A percentile compares a stretch with the other conserved stretches of the same genome.
Evolutionary conservation across 768 basidiomycete species (phyloP).

Genomic region (Russula dissimulans): DNA sequence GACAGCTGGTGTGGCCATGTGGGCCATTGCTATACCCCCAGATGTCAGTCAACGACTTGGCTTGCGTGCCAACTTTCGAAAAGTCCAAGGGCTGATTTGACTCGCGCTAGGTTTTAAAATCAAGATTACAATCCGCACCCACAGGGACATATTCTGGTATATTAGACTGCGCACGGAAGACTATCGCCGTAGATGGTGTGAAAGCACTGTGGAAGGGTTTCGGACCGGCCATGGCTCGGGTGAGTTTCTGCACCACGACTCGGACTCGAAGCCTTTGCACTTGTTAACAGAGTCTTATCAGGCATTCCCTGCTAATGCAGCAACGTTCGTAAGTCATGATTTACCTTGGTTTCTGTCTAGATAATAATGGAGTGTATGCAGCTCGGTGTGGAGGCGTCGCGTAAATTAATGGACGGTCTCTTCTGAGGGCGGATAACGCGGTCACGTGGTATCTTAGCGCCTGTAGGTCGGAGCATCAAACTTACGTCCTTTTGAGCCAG

Average conservation of each 20-base stretch:
- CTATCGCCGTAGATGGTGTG: constrained; percentile 82
- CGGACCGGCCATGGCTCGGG: constrained; percentile 92
- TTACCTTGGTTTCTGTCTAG: background rate
- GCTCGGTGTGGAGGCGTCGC: constrained; percentile 88
- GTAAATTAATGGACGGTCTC: constrained; percentile 69
- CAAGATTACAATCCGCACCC: constrained; percentile 92
- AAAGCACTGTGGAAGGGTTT: constrained; percentile 93
- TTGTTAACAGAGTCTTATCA: constrained; percentile 25
- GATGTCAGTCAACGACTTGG: constrained; percentile 52
- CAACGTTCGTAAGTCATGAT: constrained; percentile 63
- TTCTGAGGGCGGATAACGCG: constrained; percentile 30
- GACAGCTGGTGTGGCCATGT: constrained; percentile 95
- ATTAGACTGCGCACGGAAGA: constrained; percentile 86
- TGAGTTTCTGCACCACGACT: constrained; percentile 30
- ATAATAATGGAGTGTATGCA: constrained; percentile 26
- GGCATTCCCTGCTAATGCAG: constrained; percentile 97
- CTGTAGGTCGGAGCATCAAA: no score
- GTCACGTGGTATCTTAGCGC: constrained; percentile 1
- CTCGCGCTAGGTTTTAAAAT: constrained; percentile 77
- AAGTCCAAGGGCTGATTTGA: background rate
- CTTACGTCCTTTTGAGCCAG: background rate
- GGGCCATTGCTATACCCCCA: constrained; percentile 93
- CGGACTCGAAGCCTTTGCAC: background rate
- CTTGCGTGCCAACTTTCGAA: background rate
- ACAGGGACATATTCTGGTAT: constrained; percentile 94